Base-by-base conservation (phyloP, 1,284 basidiomycete species). In the Rhodotorula sp. region DNA sequence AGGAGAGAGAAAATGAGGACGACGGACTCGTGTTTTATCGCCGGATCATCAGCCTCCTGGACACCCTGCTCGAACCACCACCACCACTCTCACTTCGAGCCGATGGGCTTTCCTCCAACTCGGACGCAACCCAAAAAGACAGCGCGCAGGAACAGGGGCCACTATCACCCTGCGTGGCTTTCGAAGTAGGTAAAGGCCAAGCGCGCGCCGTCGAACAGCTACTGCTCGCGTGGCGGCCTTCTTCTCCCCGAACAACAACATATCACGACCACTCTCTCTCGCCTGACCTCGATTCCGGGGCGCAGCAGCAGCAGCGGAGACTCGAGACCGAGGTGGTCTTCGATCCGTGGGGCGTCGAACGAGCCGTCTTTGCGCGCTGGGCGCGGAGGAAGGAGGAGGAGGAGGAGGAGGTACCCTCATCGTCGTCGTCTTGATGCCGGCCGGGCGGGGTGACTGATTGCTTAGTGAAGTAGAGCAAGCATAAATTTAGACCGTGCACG, bases 141-240 rank as follows among this genome's bases (percentile, higher is more conserved):
- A 43, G 39, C 39, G 39, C 39, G 39, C 39, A 14, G 12, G 34
- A 20, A 31, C 23, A 48, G 15, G 46, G 58, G 20, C 48, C 18
- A n/a, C 26, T 10, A 15, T 2, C 46, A 5, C 88, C 86, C 23
- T 71, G 87, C 51, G 81, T 94, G 34, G 91, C 88, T 1, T 85
- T 95, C 31, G 93, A 96, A 80, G 87, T 95, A 46, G 93, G 92
- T 0, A 83, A 87, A 29, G 84, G 85, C 20, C 93, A 96, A 82
- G 90, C 88, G 7, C 73, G 80, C 1, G 84, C 82, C 3, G 91
- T 95, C 14, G 80, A 84, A 67, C 77, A 79, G 0, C 86, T 94
- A 63, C 82, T 95, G 74, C 81, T 80, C 21, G 83, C 81, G 18
- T 84, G 82, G 51, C 79, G 81, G 39, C 79, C 89, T 5, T 43